These are phyloP conservation scores for Claviceps quebecensis DNA, from an alignment of 2,329 filamentous ascomycete species.

Conservation along the genomic window DNA sequence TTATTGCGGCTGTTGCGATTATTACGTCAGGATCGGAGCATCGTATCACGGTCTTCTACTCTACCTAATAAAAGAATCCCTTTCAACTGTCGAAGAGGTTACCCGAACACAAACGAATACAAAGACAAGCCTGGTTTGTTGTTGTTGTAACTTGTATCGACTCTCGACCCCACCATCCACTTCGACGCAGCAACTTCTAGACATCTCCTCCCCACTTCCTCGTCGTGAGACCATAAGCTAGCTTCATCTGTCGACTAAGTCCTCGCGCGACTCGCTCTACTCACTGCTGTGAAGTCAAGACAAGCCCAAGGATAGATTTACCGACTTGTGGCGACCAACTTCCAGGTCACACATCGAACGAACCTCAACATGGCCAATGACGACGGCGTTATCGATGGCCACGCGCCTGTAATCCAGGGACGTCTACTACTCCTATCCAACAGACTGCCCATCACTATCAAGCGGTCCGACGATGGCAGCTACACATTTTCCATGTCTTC, in stretches of 20 bases:
- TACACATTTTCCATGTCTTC: conserved; percentile 96
- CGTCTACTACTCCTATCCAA: conserved; percentile 81
- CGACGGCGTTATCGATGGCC: conserved; percentile 16
- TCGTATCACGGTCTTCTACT: neutral
- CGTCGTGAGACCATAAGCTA: neutral
- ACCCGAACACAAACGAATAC: no score
- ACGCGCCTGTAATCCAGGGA: conserved; percentile 22
- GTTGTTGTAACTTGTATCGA: neutral
- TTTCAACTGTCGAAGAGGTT: neutral
- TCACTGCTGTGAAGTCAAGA: neutral
- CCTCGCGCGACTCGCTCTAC: neutral
- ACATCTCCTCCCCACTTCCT: conserved; percentile 1
- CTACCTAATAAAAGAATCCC: neutral
- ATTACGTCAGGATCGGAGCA: neutral
- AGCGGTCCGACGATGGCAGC: conserved; percentile 77
- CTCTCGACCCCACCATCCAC: neutral
- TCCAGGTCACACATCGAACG: no score
- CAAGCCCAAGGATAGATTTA: neutral
- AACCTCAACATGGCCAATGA: conserved; percentile 1
- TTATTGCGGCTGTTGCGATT: no score
- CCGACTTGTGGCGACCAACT: no score
- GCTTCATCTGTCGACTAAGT: neutral
- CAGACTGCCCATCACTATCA: conserved; percentile 90
- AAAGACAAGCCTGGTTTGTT: neutral
- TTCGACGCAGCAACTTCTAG: neutral